Evolutionary conservation across 768 basidiomycete species (phyloP), one percentile per base, ranked within the genome.

Genomic region (Trametes coccinea): DNA sequence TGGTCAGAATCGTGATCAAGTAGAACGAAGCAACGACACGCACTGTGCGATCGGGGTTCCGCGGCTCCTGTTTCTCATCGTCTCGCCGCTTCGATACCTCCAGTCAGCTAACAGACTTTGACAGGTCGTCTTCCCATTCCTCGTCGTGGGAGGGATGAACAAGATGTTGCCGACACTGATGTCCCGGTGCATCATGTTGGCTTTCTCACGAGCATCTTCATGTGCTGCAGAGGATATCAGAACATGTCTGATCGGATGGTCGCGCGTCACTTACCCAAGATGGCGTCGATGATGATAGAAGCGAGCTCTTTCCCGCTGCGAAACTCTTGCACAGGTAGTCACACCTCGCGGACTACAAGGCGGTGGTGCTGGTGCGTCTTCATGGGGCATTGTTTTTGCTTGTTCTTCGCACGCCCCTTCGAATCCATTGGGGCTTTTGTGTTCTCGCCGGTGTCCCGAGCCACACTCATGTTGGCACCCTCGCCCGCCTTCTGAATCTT

Each of bases 81-180:
- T 41, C 3, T 17, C 9, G 4, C 16, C 39, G 4, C 41, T 40
- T 53, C 22, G 60, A 46, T 4, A 54, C 17, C 40, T 61, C 60
- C 60, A 61, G n/a, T 61, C 60, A 27, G 47, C 49, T 6, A 61
- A 41, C 9, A 37, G 22, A 29, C 57, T 27, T 2, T 40, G 29
- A n/a, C 10, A 13, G 29, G 0, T 11, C 7, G 9, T 30, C 13
- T 30, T 40, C 39, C 14, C 47, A 6, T 37, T 5, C 34, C 0
- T 33, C 2, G 14, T 14, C 4, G 5, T 30, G 14, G 14, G 10
- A 5, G 39, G 34, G 4, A 27, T n/a, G 48, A 59, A 16, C 9
- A 63, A 56, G 11, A 63, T 49, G 31, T 63, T 63, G 0, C 56
- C 56, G 3, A 43, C 37, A n/a, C 61, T 63, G 43, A 64, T 60